Conservation (phyloP, 768 basidiomycete genomes). For the Suillus alpinus region DNA sequence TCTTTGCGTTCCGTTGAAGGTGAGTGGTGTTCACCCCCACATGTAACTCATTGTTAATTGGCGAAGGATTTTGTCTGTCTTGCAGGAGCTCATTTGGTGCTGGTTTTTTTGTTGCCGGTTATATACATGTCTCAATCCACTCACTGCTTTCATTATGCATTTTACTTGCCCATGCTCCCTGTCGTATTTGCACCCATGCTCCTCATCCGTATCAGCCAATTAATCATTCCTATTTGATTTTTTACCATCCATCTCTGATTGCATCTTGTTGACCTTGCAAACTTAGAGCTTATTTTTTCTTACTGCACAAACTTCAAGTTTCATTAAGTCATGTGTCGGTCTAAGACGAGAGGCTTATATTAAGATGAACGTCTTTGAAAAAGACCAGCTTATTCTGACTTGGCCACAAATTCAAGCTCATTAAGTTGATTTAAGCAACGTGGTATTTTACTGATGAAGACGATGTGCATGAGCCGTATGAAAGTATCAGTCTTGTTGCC, state of each 20-base stretch:
- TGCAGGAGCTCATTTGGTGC: no score
- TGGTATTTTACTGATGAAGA: background rate
- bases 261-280: background rate
- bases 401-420: background rate
- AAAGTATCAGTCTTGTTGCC: slow-evolving; percentile 10
- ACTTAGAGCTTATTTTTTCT: background rate
- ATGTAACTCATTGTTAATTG: background rate
- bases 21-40: no score
- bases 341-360: background rate
- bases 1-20: no score
- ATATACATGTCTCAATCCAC: background rate
- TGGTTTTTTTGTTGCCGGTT: no score
- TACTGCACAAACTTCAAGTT: background rate
- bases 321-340: background rate
- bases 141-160: background rate
- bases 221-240: background rate
- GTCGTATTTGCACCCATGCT: no score
- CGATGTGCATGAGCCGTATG: slow-evolving; percentile 7
- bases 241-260: background rate
- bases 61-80: no score
- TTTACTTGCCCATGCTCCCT: background rate
- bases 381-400: background rate
- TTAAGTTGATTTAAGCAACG: background rate
- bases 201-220: no score
- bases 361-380: background rate